Percentiles rank a stretch among this genome's conserved stretches.
phyloP scores from a whole-genome alignment of 768 basidiomycete species.

The Xerocomus brunneocitrinus region DNA sequence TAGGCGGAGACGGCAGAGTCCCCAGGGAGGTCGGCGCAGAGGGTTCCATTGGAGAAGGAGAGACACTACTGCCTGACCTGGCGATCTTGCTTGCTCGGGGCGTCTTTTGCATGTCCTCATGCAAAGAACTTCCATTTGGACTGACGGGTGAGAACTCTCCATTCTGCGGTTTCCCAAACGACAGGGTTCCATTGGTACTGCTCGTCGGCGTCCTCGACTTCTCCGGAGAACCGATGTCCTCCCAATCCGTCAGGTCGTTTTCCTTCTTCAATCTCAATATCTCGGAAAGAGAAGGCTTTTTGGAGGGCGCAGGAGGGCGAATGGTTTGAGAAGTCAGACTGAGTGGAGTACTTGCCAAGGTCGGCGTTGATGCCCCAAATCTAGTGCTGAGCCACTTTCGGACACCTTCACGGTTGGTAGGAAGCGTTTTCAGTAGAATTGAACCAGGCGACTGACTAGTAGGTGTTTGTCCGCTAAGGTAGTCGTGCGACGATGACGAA shows the following conservation, averaged over 20 bases:
- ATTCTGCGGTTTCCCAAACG: conserved; percentile 22
- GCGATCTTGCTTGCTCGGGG: conserved; percentile 34
- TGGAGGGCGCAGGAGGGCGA: conserved; percentile 39
- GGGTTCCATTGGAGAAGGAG: conserved; percentile 20
- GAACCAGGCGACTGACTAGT: conserved; percentile 32
- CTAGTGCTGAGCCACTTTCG: conserved; percentile 73
- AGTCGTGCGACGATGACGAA: conserved; percentile 50
- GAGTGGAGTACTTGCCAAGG: conserved; percentile 35
- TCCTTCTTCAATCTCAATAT: conserved; percentile 55
- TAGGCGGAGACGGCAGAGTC: conserved; percentile 36
- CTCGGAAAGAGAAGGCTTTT: conserved; percentile 68
- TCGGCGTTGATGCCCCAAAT: conserved; percentile 42
- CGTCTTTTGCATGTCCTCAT: conserved; percentile 32
- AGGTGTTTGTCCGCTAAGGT: conserved; percentile 34
- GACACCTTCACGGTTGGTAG: conserved; percentile 72
- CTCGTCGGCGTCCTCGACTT: conserved; percentile 49
- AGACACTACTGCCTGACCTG: conserved; percentile 20
- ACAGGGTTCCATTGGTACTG: conserved; percentile 34
- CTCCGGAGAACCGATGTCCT: conserved; percentile 47
- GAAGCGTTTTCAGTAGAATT: conserved; percentile 45
- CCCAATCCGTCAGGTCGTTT: conserved; percentile 60
- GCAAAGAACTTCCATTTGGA: conserved; percentile 23
- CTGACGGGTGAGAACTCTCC: conserved; percentile 29
- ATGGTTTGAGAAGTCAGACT: conserved; percentile 31
- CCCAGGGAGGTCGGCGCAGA: conserved; percentile 18